phyloP scores from a whole-genome alignment of 768 basidiomycete species.

The Xerocomellus intermedius region DNA sequence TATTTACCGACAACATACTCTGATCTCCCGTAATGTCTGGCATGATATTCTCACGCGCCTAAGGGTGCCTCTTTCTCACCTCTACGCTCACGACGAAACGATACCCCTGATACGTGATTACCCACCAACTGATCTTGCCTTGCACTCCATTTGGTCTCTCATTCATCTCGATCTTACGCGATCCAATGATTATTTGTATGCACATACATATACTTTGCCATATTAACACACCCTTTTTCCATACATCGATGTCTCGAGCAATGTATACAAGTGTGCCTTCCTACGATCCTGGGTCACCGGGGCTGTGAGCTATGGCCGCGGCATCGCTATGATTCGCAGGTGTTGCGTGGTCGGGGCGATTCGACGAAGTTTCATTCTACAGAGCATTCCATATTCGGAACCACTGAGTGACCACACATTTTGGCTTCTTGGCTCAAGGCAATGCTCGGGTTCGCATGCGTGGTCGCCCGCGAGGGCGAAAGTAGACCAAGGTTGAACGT shows the following conservation, averaged over 20 bases:
- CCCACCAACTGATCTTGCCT: slow-evolving; percentile 19
- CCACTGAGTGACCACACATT: neutral
- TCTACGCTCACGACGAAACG: slow-evolving; percentile 20
- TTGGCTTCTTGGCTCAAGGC: slow-evolving; percentile 10
- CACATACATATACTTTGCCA: slow-evolving; percentile 25
- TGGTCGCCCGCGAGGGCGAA: neutral
- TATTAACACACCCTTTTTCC: slow-evolving; percentile 4
- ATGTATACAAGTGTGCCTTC: slow-evolving; percentile 12
- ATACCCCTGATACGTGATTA: slow-evolving; percentile 37
- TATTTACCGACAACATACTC: slow-evolving; percentile 20
- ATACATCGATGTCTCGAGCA: slow-evolving; percentile 9
- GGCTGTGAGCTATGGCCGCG: slow-evolving; percentile 8
- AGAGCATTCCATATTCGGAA: slow-evolving; percentile 30
- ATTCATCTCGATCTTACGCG: slow-evolving; percentile 20
- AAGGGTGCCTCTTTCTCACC: slow-evolving; percentile 15
- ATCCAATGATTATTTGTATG: slow-evolving; percentile 30
- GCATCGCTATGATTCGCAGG: neutral
- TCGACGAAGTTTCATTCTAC: slow-evolving; percentile 19
- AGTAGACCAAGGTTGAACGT: neutral
- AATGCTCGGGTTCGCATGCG: slow-evolving; percentile 17
- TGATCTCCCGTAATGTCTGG: slow-evolving; percentile 21
- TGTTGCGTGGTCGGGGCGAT: slow-evolving; percentile 10
- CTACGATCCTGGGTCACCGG: slow-evolving; percentile 9
- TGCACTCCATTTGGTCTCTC: slow-evolving; percentile 14
- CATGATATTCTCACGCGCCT: slow-evolving; percentile 22